Evolutionary conservation across 202 grass and related monocot genomes (phyloP), one percentile per base, ranked within the genome.

Genomic region (Schoenoplectus triqueter): DNA sequence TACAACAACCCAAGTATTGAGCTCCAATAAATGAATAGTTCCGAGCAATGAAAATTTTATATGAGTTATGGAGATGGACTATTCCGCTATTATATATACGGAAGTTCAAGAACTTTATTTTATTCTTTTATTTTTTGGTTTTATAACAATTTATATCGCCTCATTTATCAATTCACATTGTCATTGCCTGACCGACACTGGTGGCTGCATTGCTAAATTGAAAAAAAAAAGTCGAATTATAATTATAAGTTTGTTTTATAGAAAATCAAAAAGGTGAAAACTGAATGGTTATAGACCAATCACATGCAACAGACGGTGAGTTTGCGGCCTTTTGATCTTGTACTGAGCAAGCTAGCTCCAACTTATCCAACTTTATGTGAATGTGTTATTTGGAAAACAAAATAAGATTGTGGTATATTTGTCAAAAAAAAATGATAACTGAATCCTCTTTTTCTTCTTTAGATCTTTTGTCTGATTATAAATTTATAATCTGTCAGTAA

Each of bases 1-100:
- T 78, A 59, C 73, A n/a, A 78, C 73, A 1, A 13, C 51, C 22
- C 13, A 78, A 78, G 57, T 42, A 44, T 78, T 78, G 73, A 59
- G 73, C 57, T 59, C 73, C 31, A 78, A 31, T 31, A 31, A 55
- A 41, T 5, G 50, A 51, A 39, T 3, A 59, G 6, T 15, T 54
- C 59, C 17, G 10, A 42, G 20, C 0, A 6, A 41, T 31, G 22
- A 60, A 55, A 41, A 78, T 48, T 66, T 81, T 48, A 81, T 81
- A 4, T 64, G 60, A 81, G 66, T 66, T 66, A 66, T 48, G 22
- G 54, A 81, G 17, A 41, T 81, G 1, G 17, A 13, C 78, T 65
- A 49, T 9, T 21, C 78, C 44, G 2, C 10, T 80, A 44, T 66
- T 66, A 11, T 31, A 31, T 31, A 31, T 48, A 48, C 9, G n/a